Evolutionary conservation across 345 rosid genomes (phyloP).

Genomic region (Corchorus capsularis): DNA sequence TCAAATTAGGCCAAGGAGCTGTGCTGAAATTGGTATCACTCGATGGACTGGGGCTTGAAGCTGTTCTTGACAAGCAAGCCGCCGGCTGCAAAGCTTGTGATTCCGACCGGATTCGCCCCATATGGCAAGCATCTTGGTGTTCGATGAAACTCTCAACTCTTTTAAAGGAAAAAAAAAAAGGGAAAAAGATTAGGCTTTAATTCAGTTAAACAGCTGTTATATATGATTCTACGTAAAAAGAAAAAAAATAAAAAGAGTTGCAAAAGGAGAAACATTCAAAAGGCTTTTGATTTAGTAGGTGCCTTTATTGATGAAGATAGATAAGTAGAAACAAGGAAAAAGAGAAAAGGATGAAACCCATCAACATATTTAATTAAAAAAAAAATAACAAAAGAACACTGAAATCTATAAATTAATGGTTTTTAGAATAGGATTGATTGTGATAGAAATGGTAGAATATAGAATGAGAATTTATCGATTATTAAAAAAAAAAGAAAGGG

Average conservation of each 20-base stretch:
- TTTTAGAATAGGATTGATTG: slow-evolving; percentile 23
- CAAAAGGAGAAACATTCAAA: slow-evolving; percentile 17
- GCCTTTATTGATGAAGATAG: slow-evolving; percentile 27
- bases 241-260: not conserved
- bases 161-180: not conserved
- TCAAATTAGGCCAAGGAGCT: slow-evolving; percentile 42
- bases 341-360: slow-evolving; percentile 24
- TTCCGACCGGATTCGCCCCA: slow-evolving; percentile 50
- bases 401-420: slow-evolving; percentile 15
- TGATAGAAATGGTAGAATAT: slow-evolving; percentile 18
- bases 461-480: slow-evolving; percentile 15
- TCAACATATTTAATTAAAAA: not conserved
- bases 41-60: slow-evolving; percentile 67
- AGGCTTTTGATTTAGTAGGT: slow-evolving; percentile 9
- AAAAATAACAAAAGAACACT: not conserved
- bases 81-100: slow-evolving; percentile 44
- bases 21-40: slow-evolving; percentile 53
- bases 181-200: not conserved
- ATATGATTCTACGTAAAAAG: slow-evolving; percentile 15
- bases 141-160: slow-evolving; percentile 99
- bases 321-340: slow-evolving; percentile 4
- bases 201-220: not conserved
- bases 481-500: not conserved
- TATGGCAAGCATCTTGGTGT: slow-evolving; percentile 86
- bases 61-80: slow-evolving; percentile 56